phyloP scores from a whole-genome alignment of 2,329 filamentous ascomycete species.

The Alternaria sp. region DNA sequence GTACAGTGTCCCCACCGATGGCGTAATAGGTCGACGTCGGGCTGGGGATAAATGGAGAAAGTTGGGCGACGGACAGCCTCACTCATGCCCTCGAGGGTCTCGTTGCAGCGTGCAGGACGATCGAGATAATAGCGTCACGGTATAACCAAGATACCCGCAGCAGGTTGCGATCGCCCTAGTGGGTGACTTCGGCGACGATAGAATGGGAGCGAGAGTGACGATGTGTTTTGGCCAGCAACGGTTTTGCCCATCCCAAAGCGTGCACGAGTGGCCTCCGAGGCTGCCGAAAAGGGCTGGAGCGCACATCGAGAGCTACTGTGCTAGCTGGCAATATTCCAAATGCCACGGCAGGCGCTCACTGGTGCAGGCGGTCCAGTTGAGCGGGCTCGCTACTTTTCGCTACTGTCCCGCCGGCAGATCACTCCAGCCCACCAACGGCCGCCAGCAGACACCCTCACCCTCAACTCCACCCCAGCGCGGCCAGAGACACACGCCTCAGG shows the following conservation, averaged over 20 bases:
- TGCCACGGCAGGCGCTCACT: constrained; percentile 19
- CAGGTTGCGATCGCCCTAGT: neutral
- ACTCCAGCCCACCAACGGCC: constrained; percentile 22
- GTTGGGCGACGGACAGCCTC: constrained; percentile 11
- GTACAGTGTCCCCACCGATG: constrained; percentile 10
- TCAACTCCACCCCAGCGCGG: neutral
- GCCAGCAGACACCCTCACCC: constrained; percentile 1
- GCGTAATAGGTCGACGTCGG: constrained; percentile 9
- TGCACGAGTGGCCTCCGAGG: constrained; percentile 2
- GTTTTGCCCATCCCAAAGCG: constrained; percentile 26
- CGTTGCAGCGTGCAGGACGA: neutral
- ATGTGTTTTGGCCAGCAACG: constrained; percentile 8
- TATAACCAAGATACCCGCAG: constrained; percentile 13
- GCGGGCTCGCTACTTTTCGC: constrained; percentile 22
- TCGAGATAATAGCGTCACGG: constrained; percentile 19
- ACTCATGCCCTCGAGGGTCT: neutral
- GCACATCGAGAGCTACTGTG: constrained; percentile 1
- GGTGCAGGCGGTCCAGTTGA: constrained; percentile 18
- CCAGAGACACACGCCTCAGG: constrained; percentile 1
- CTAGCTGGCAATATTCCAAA: constrained; percentile 26
- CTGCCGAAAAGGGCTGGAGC: constrained; percentile 16
- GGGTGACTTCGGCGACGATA: constrained; percentile 7
- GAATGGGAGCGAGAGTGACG: neutral
- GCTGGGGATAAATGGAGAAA: constrained; percentile 11
- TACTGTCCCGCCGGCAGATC: constrained; percentile 29